A percentile compares a stretch with the other conserved stretches of the same genome.
Evolutionary conservation across 495 filamentous ascomycete species (phyloP).

Genomic region (Penicillium salamii): DNA sequence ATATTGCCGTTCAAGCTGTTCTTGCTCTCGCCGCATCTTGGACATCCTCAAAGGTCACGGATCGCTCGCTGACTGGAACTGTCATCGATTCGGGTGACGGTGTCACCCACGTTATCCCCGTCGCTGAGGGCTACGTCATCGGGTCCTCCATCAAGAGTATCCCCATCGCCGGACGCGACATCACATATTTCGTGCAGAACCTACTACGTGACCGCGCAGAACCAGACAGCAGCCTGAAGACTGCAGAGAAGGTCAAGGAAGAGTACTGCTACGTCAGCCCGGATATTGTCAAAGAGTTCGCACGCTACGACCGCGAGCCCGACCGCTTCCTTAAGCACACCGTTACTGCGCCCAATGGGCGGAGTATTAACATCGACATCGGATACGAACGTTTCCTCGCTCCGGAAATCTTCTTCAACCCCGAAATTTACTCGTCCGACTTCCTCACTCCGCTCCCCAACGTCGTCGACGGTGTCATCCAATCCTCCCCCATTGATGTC

Average conservation of each 20-base stretch:
- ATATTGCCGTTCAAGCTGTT: constrained; percentile 97
- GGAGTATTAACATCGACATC: constrained; percentile 80
- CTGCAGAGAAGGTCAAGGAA: constrained; percentile 96
- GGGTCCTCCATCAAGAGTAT: constrained; percentile 98
- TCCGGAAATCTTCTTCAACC: constrained; percentile 99
- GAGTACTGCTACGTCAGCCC: constrained; percentile 97
- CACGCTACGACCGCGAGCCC: constrained; percentile 86
- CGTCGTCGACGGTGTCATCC: constrained; percentile 94
- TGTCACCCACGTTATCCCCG: constrained; percentile 98
- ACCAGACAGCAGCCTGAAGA: constrained; percentile 94
- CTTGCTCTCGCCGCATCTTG: constrained; percentile 95
- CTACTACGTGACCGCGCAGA: constrained; percentile 94
- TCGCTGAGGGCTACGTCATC: constrained; percentile 98
- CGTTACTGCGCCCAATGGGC: constrained; percentile 82
- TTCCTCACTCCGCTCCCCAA: constrained; percentile 92
- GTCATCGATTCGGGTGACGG: constrained; percentile 97
- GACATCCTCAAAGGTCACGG: constrained; percentile 96
- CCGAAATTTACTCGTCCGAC: constrained; percentile 97
- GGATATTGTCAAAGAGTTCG: constrained; percentile 97
- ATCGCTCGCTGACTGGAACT: constrained; percentile 94
- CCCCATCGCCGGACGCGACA: constrained; percentile 93
- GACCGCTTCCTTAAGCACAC: constrained; percentile 86
- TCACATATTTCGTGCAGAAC: constrained; percentile 97
- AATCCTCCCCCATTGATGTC: constrained; percentile 95
- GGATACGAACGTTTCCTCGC: constrained; percentile 98